These are phyloP conservation scores for Schwanniomyces pseudopolymorphus DNA, from an alignment of 805 yeast species.

Conservation along the genomic window DNA sequence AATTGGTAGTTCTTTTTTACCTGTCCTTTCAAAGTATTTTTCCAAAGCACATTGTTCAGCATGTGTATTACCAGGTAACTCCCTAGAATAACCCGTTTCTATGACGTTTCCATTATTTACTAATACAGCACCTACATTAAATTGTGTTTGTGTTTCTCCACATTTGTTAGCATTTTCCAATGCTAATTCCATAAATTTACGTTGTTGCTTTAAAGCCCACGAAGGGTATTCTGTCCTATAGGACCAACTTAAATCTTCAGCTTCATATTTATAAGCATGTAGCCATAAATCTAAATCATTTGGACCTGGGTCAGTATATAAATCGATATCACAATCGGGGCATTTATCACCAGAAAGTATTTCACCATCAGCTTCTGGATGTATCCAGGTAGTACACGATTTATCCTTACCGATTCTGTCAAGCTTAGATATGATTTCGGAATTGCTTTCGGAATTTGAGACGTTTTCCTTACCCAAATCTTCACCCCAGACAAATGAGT, in stretches of 20 bases:
- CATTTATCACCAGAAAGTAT: constrained; percentile 59
- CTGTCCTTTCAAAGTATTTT: constrained; percentile 53
- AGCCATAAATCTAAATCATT: constrained; percentile 87
- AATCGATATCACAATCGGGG: constrained; percentile 61
- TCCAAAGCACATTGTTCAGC: constrained; percentile 95
- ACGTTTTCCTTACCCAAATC: constrained; percentile 61
- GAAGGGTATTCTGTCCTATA: constrained; percentile 75
- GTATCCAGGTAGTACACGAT: constrained; percentile 67
- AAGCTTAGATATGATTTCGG: constrained; percentile 46
- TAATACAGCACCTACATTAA: constrained; percentile 90
- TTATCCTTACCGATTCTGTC: constrained; percentile 69
- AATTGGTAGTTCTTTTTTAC: constrained; percentile 50
- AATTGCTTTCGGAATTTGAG: constrained; percentile 39
- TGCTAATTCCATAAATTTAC: constrained; percentile 70
- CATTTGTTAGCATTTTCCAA: constrained; percentile 77
- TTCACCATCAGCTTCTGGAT: constrained; percentile 65
- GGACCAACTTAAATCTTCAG: constrained; percentile 59
- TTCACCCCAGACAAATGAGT: constrained; percentile 77
- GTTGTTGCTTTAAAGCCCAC: constrained; percentile 71
- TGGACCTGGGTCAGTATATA: constrained; percentile 86
- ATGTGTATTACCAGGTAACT: constrained; percentile 91
- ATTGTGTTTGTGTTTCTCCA: constrained; percentile 80
- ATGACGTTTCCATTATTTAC: constrained; percentile 60
- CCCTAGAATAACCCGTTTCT: constrained; percentile 87
- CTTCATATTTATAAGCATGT: constrained; percentile 82